phyloP scores from a whole-genome alignment of 495 filamentous ascomycete genomes.

The Lichenothelia convexa region DNA sequence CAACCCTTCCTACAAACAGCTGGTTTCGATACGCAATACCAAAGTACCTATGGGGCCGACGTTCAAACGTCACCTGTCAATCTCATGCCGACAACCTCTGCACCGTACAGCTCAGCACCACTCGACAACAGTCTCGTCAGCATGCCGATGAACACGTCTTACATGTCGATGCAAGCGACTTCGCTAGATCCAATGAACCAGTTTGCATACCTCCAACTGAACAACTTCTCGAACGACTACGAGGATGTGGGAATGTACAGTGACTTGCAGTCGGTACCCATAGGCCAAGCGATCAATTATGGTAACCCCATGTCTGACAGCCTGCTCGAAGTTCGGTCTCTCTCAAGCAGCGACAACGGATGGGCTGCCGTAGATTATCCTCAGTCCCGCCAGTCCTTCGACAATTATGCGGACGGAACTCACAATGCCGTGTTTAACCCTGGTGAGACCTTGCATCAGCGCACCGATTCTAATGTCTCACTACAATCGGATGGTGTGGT shows the following conservation, averaged over 20 bases:
- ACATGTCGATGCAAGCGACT: no score
- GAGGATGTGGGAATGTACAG: slow-evolving; percentile 3
- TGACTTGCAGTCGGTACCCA: slow-evolving; percentile 9
- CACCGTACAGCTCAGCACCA: no score
- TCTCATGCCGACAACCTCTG: no score
- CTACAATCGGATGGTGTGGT: slow-evolving; percentile 43
- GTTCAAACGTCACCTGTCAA: no score
- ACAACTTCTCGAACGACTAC: slow-evolving; percentile 40
- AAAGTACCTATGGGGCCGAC: no score
- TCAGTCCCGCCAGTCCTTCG: slow-evolving; percentile 31
- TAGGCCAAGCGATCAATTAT: slow-evolving; percentile 9
- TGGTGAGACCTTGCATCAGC: slow-evolving; percentile 63
- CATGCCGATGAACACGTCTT: no score
- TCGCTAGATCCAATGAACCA: no score
- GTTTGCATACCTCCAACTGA: slow-evolving; percentile 51
- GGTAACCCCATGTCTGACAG: slow-evolving; percentile 70
- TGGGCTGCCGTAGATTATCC: slow-evolving; percentile 56
- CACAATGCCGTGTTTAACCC: slow-evolving; percentile 64
- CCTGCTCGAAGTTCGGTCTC: slow-evolving; percentile 64
- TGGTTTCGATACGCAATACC: no score
- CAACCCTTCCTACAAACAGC: no score
- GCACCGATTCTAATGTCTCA: slow-evolving; percentile 71
- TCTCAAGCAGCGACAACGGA: slow-evolving; percentile 68
- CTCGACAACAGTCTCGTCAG: no score
- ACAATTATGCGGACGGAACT: slow-evolving; percentile 32